A percentile compares a stretch with the other conserved stretches of the same genome.
These are phyloP conservation scores for Passalora sequoiae DNA, from an alignment of 2,329 filamentous ascomycete genomes.

Conservation along the genomic window DNA sequence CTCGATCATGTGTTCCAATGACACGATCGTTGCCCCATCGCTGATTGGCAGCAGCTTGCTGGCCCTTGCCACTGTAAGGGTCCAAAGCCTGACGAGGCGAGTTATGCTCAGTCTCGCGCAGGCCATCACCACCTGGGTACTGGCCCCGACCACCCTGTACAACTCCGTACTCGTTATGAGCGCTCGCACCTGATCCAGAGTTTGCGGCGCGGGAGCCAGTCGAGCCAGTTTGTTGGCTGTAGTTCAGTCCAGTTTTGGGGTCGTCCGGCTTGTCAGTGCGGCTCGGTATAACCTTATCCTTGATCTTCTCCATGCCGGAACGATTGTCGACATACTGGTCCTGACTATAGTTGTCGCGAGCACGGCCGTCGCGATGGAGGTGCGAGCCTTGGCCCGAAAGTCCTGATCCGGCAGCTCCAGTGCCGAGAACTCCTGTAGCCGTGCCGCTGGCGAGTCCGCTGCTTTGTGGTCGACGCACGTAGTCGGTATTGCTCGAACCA, in stretches of 20 bases:
- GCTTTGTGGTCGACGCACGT: neutral
- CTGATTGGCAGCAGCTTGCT: slow-evolving; percentile 10
- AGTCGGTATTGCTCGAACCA: no score
- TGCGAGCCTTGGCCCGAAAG: neutral
- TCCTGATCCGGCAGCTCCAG: neutral
- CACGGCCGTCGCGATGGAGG: neutral
- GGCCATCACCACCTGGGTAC: neutral
- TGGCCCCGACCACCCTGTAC: neutral
- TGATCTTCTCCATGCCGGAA: neutral
- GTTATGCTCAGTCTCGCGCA: neutral
- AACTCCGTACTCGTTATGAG: neutral
- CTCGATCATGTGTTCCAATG: slow-evolving; percentile 2
- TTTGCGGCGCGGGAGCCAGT: neutral
- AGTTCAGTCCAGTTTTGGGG: slow-evolving; percentile 1
- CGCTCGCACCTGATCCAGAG: neutral
- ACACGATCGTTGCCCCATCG: neutral
- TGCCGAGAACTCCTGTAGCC: neutral
- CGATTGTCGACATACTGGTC: slow-evolving; percentile 1
- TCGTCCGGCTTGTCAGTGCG: slow-evolving; percentile 2
- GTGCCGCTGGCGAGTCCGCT: neutral
- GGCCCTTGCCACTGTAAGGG: slow-evolving; percentile 16
- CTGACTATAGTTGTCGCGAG: neutral
- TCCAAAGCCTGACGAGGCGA: slow-evolving; percentile 12
- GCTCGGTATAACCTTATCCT: neutral
- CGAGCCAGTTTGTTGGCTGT: neutral